Evolutionary conservation across 768 basidiomycete species (phyloP).

Genomic region (Mycena pura): DNA sequence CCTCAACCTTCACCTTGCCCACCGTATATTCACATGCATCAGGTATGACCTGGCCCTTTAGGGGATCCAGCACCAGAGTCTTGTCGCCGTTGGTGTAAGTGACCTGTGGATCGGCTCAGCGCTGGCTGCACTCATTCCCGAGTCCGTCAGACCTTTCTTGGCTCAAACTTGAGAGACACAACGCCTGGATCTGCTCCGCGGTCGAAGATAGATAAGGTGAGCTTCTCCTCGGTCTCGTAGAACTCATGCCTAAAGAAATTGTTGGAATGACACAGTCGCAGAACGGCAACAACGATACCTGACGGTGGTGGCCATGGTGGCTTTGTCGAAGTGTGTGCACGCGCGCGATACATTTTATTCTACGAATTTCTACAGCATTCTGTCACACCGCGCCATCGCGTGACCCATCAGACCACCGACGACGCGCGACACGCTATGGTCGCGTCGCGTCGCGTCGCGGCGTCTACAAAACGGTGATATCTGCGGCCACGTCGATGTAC

Average conservation of each 20-base stretch:
- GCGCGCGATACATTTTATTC: no score
- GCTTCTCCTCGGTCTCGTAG: slow-evolving; percentile 82
- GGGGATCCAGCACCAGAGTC: slow-evolving; percentile 73
- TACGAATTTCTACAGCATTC: background rate
- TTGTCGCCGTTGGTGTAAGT: slow-evolving; percentile 75
- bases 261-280: background rate
- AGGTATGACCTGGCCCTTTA: slow-evolving; percentile 82
- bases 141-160: slow-evolving; percentile 57
- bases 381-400: slow-evolving; percentile 5
- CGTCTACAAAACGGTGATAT: background rate
- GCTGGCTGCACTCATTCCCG: background rate
- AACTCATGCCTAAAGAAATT: slow-evolving; percentile 73
- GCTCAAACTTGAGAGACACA: slow-evolving; percentile 67
- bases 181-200: slow-evolving; percentile 71
- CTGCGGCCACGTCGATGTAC: no score
- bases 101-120: slow-evolving; percentile 44
- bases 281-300: slow-evolving; percentile 33
- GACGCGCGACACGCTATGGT: no score
- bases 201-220: slow-evolving; percentile 81
- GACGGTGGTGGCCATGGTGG: slow-evolving; percentile 40
- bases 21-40: slow-evolving; percentile 68
- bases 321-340: background rate
- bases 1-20: slow-evolving; percentile 88
- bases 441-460: background rate
- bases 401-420: no score